These are phyloP conservation scores for Aspergillus niger DNA, from an alignment of 2,329 filamentous ascomycete genomes.

Conservation along the genomic window DNA sequence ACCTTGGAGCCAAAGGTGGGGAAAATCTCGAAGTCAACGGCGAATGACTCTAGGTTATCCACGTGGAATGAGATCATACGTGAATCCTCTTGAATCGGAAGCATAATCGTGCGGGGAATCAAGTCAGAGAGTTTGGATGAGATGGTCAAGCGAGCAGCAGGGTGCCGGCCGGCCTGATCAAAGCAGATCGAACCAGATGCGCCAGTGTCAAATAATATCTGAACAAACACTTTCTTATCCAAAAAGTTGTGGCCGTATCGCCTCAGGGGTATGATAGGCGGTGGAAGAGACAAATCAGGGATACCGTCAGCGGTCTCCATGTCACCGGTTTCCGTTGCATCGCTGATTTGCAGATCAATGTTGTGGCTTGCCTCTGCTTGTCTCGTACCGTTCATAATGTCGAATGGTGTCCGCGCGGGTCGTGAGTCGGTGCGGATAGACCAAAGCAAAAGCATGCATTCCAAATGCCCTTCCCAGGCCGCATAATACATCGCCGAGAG, in stretches of 20 bases:
- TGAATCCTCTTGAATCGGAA: slow-evolving; percentile 95
- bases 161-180: slow-evolving; percentile 96
- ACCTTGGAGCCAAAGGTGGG: slow-evolving; percentile 97
- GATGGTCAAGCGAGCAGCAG: slow-evolving; percentile 89
- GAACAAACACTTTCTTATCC: slow-evolving; percentile 94
- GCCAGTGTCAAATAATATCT: slow-evolving; percentile 81
- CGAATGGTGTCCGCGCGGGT: slow-evolving; percentile 33
- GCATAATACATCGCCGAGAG: slow-evolving; percentile 97
- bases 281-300: slow-evolving; percentile 85
- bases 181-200: slow-evolving; percentile 75
- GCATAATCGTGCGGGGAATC: slow-evolving; percentile 91
- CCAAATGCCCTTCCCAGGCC: slow-evolving; percentile 93
- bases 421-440: slow-evolving; percentile 33
- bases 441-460: slow-evolving; percentile 85
- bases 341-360: slow-evolving; percentile 31
- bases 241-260: slow-evolving; percentile 98
- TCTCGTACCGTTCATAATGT: slow-evolving; percentile 38
- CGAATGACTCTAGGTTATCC: slow-evolving; percentile 88
- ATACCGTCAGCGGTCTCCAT: slow-evolving; percentile 80
- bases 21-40: slow-evolving; percentile 96
- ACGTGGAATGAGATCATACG: slow-evolving; percentile 93
- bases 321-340: slow-evolving; percentile 57
- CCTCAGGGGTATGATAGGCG: slow-evolving; percentile 91
- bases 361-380: slow-evolving; percentile 30
- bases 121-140: slow-evolving; percentile 95